Percentiles rank a stretch among this genome's conserved stretches.
Evolutionary conservation across 2,329 filamentous ascomycete genomes (phyloP).

Genomic region (Colletotrichum orbiculare): DNA sequence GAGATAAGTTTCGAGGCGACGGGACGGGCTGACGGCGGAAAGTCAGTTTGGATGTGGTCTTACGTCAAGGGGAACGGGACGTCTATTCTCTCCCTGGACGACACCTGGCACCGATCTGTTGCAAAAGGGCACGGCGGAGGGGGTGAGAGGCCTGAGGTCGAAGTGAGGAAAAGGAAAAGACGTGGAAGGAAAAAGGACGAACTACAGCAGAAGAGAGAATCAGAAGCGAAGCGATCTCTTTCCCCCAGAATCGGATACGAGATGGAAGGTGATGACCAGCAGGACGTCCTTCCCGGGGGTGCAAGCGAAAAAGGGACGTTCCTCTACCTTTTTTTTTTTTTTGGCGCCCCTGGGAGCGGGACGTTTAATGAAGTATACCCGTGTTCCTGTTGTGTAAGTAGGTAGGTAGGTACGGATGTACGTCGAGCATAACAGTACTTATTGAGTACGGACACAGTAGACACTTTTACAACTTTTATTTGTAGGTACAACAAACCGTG

Average conservation of each 20-base stretch:
- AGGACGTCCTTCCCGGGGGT: conserved; percentile 4
- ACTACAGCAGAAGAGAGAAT: conserved; percentile 14
- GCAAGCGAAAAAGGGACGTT: conserved; percentile 18
- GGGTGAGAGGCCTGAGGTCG: conserved; percentile 7
- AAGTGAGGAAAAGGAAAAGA: conserved; percentile 4
- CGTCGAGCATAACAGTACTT: too few relatives aligned
- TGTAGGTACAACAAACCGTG: too few relatives aligned
- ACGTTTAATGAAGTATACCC: too few relatives aligned
- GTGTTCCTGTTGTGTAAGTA: too few relatives aligned
- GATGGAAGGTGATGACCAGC: conserved; percentile 17
- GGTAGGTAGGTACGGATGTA: too few relatives aligned
- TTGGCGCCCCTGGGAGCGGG: too few relatives aligned
- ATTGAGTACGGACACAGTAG: too few relatives aligned
- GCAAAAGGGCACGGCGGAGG: conserved; percentile 21
- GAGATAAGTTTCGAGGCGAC: not conserved
- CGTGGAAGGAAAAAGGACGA: not conserved
- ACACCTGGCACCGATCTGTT: conserved; percentile 26
- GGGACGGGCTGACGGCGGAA: not conserved
- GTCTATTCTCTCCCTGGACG: conserved; percentile 11
- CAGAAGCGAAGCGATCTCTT: conserved; percentile 30
- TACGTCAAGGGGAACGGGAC: conserved; percentile 14
- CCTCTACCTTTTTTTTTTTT: not conserved
- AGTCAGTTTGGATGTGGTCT: conserved; percentile 16
- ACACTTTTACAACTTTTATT: too few relatives aligned
- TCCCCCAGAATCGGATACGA: conserved; percentile 37